A percentile compares a stretch with the other conserved stretches of the same genome.
phyloP scores from a whole-genome alignment of 768 basidiomycete species.

The Gelatoporia subvermispora region DNA sequence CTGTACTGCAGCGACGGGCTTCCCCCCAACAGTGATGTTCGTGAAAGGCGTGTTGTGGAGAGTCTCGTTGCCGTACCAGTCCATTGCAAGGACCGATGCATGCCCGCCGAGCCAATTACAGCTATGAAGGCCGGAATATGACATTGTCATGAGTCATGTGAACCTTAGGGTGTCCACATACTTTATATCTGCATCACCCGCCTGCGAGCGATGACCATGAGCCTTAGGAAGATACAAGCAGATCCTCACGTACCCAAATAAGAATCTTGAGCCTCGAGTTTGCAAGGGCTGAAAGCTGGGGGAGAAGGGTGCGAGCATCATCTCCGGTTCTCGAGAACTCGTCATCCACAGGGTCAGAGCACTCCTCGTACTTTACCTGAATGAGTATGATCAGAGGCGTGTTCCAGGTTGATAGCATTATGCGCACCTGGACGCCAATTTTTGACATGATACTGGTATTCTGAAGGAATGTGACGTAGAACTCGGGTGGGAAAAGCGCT shows the following conservation, averaged over 20 bases:
- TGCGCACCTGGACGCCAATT: slow-evolving; percentile 44
- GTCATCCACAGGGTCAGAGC: slow-evolving; percentile 40
- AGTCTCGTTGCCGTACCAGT: slow-evolving; percentile 40
- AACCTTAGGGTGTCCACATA: slow-evolving; percentile 1
- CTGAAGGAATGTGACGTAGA: slow-evolving; percentile 44
- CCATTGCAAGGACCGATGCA: slow-evolving; percentile 37
- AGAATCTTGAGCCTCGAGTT: slow-evolving; percentile 36
- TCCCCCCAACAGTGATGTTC: slow-evolving; percentile 54
- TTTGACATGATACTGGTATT: slow-evolving; percentile 29
- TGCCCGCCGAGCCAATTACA: slow-evolving; percentile 38
- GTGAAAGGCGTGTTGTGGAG: slow-evolving; percentile 36
- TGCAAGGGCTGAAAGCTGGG: slow-evolving; percentile 42
- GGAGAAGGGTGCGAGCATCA: slow-evolving; percentile 52
- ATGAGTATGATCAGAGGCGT: neutral
- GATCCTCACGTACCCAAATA: slow-evolving; percentile 32
- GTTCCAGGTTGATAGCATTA: neutral
- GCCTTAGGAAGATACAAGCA: slow-evolving; percentile 22
- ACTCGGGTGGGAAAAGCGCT: slow-evolving; percentile 51
- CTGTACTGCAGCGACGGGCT: slow-evolving; percentile 51
- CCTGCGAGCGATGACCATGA: slow-evolving; percentile 38
- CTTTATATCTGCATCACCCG: slow-evolving; percentile 34
- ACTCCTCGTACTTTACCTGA: slow-evolving; percentile 43
- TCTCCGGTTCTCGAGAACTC: slow-evolving; percentile 52
- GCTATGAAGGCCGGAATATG: slow-evolving; percentile 11
- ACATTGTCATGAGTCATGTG: neutral